These are phyloP conservation scores for Saccharomyces eubayanus DNA, from an alignment of 805 yeast species.

Conservation along the genomic window DNA sequence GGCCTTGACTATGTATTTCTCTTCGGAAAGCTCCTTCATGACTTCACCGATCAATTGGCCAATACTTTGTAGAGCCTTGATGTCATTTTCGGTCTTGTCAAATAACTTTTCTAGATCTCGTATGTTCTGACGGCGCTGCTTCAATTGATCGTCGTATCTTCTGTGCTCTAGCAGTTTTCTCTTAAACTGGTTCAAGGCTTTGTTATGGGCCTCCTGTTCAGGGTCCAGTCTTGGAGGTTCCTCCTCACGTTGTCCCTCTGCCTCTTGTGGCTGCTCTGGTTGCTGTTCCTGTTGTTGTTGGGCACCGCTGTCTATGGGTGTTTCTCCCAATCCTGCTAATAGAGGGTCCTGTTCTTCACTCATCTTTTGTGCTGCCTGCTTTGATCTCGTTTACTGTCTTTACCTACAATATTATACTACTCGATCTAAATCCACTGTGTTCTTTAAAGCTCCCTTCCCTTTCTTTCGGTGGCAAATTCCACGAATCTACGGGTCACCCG, in stretches of 20 bases:
- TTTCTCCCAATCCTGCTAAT: slow-evolving; percentile 47
- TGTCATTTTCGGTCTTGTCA: slow-evolving; percentile 92
- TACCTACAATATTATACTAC: background rate
- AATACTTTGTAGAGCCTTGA: slow-evolving; percentile 91
- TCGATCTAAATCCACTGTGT: background rate
- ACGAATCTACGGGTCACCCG: background rate
- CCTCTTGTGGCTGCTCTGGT: slow-evolving; percentile 10
- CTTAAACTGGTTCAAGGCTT: slow-evolving; percentile 71
- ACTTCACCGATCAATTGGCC: slow-evolving; percentile 98
- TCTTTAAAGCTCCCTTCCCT: background rate
- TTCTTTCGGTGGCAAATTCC: slow-evolving; percentile 1
- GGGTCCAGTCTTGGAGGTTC: slow-evolving; percentile 42
- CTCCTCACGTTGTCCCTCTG: slow-evolving; percentile 23
- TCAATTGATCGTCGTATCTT: slow-evolving; percentile 86
- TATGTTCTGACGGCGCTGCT: slow-evolving; percentile 72
- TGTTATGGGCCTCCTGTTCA: slow-evolving; percentile 50
- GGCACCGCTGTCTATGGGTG: slow-evolving; percentile 6
- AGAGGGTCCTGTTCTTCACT: slow-evolving; percentile 71
- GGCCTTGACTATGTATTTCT: slow-evolving; percentile 90
- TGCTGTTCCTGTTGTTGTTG: slow-evolving; percentile 2
- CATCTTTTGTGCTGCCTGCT: slow-evolving; percentile 25
- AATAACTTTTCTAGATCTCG: slow-evolving; percentile 75
- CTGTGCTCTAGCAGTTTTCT: slow-evolving; percentile 86
- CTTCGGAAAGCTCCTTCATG: slow-evolving; percentile 88
- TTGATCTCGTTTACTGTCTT: background rate